Evolutionary conservation across 768 basidiomycete genomes (phyloP).

Genomic region (Leccinum barrowsii): DNA sequence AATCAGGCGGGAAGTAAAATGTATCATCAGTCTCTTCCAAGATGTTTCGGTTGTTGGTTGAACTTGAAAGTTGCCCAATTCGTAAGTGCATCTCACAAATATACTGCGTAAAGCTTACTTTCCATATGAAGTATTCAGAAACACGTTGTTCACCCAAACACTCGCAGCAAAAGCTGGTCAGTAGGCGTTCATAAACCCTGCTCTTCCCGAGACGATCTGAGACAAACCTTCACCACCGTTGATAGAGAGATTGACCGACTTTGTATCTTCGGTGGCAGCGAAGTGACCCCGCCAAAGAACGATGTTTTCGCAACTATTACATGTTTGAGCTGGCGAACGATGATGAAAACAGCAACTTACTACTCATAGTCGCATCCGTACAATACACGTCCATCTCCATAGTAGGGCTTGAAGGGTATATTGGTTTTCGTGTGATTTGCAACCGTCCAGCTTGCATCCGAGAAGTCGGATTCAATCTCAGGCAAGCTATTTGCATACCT

Average conservation of each 20-base stretch:
- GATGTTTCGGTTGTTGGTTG: conserved; percentile 59
- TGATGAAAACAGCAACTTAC: conserved; percentile 39
- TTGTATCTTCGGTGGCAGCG: conserved; percentile 53
- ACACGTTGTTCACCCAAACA: conserved; percentile 73
- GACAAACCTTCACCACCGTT: conserved; percentile 71
- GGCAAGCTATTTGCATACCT: conserved; percentile 73
- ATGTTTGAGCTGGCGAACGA: conserved; percentile 4
- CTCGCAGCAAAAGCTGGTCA: conserved; percentile 69
- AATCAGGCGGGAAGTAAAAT: conserved; percentile 57
- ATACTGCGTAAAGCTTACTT: conserved; percentile 45
- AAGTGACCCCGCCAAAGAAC: conserved; percentile 86
- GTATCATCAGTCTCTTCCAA: conserved; percentile 65
- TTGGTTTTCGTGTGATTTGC: conserved; percentile 76
- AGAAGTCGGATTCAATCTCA: conserved; percentile 54
- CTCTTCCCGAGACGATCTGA: background rate
- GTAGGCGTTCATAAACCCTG: background rate
- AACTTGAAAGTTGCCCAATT: conserved; percentile 32
- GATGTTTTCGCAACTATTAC: conserved; percentile 69
- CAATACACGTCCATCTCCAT: conserved; percentile 73
- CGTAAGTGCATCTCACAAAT: background rate
- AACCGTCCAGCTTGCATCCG: conserved; percentile 60
- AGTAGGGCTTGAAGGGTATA: conserved; percentile 63
- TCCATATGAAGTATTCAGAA: conserved; percentile 70
- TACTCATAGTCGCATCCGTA: conserved; percentile 88
- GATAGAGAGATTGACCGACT: conserved; percentile 69